These are phyloP conservation scores for Cenchrus fungigraminus DNA, from an alignment of 176 grass and related monocot genomes.

Conservation along the genomic window DNA sequence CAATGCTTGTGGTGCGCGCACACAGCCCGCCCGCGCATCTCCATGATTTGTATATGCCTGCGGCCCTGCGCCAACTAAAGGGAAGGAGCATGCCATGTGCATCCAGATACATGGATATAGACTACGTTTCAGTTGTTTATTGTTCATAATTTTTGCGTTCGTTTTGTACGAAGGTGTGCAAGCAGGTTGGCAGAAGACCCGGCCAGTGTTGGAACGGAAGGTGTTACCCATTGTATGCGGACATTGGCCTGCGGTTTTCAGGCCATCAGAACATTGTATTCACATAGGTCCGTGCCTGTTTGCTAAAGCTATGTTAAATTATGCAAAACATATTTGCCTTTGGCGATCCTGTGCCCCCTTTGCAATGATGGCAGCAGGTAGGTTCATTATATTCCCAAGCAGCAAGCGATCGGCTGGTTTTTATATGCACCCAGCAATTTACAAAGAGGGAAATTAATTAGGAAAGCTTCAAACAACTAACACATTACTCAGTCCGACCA, in stretches of 20 bases:
- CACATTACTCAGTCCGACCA: too few relatives aligned
- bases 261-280: conserved; percentile 12
- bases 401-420: conserved; percentile 26
- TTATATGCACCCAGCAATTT: conserved; percentile 7
- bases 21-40: background rate
- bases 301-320: conserved; percentile 5
- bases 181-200: background rate
- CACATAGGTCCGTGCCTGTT: background rate
- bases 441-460: background rate
- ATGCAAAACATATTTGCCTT: background rate
- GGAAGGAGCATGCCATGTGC: conserved; percentile 68
- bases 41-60: conserved; percentile 1
- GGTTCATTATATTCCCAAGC: background rate
- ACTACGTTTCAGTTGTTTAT: background rate
- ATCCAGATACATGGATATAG: conserved; percentile 28
- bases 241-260: background rate
- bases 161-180: background rate
- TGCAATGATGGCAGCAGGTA: conserved; percentile 5
- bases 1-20: conserved; percentile 27
- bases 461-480: too few relatives aligned
- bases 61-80: conserved; percentile 17
- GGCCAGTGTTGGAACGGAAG: background rate
- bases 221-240: background rate
- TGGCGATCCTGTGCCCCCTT: conserved; percentile 27
- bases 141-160: background rate